Conservation (phyloP, 371 early-diverging fungal genomes). For the Actinomortierella ambigua region DNA sequence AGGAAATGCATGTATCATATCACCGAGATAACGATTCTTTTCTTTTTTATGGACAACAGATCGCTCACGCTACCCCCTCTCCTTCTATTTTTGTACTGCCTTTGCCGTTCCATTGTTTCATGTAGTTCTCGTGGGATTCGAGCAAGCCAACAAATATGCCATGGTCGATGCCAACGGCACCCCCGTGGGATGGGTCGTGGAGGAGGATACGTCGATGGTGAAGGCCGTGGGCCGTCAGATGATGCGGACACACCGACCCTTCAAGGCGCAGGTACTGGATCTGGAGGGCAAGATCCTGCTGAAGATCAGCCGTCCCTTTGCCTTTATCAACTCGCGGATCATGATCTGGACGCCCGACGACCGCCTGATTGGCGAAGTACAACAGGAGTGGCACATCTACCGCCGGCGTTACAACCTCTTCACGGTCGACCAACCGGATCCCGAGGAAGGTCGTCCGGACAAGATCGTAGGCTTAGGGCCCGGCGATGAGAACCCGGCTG, state of each 20-base stretch:
- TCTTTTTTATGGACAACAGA: not conserved
- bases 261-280: slow-evolving; percentile 80
- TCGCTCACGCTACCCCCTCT: not conserved
- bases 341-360: slow-evolving; percentile 66
- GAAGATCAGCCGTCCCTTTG: slow-evolving; percentile 78
- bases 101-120: not conserved
- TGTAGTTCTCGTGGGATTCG: slow-evolving; percentile 63
- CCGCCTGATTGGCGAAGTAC: slow-evolving; percentile 83
- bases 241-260: slow-evolving; percentile 76
- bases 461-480: not conserved
- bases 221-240: slow-evolving; percentile 75
- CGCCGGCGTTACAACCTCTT: slow-evolving; percentile 86
- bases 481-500: too few species aligned
- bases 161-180: slow-evolving; percentile 77
- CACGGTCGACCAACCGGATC: slow-evolving; percentile 48
- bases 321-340: slow-evolving; percentile 80
- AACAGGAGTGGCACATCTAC: slow-evolving; percentile 89
- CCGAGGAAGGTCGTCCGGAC: not conserved
- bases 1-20: not conserved
- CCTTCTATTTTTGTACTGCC: not conserved
- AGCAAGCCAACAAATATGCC: slow-evolving; percentile 89
- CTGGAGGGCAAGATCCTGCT: slow-evolving; percentile 70
- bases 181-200: slow-evolving; percentile 81
- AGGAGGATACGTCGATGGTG: slow-evolving; percentile 67
- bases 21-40: not conserved